Evolutionary conservation across 2,329 filamentous ascomycete species (phyloP), one percentile per base, ranked within the genome.

Genomic region (Ascocoryne sarcoides): DNA sequence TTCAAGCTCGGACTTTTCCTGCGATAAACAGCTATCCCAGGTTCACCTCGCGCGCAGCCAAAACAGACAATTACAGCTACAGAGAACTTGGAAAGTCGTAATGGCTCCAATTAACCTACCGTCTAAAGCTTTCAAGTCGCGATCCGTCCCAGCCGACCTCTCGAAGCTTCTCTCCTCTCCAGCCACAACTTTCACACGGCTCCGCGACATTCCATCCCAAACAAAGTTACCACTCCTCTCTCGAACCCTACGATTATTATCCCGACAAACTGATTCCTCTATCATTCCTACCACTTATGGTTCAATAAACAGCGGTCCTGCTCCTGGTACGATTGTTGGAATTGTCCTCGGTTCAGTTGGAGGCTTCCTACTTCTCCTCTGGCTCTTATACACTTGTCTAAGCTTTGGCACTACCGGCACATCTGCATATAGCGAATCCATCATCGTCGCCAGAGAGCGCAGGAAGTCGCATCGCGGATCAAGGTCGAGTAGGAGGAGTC

Each of bases 281-380:
- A 67, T 75, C 45, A 78, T 83, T 50, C 76, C 78, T 1, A 69
- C 73, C 18, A 75, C 75, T 50, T 83, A 83, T 60, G 65, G 69
- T 33, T 65, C 66, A 38, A 62, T 75, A 23, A 60, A 71, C 55
- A 53, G 62, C 18, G 69, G 74, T 4, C 75, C 75, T 0, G 34
- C 65, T 1, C 69, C 76, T 0, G 76, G 73, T 39, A 69, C 69
- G 29, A 69, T 82, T 1, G 75, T 68, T 8, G 78, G 77, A 40
- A 79, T 81, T 43, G 70, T 73, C 4, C 62, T 76, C 18, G 72
- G 72, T 46, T 67, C 65, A 41, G 67, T 76, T 16, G 65, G 61
- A 5, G 72, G 68, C 34, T 73, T 75, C 58, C 57, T 75, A 17
- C 59, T 75, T 4, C 46, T 75, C 20, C 58, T 71, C 23, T 74